Percentiles rank a stretch among this genome's conserved stretches.
Evolutionary conservation across 805 yeast genomes (phyloP).

Genomic region (Ogataea kodamae): DNA sequence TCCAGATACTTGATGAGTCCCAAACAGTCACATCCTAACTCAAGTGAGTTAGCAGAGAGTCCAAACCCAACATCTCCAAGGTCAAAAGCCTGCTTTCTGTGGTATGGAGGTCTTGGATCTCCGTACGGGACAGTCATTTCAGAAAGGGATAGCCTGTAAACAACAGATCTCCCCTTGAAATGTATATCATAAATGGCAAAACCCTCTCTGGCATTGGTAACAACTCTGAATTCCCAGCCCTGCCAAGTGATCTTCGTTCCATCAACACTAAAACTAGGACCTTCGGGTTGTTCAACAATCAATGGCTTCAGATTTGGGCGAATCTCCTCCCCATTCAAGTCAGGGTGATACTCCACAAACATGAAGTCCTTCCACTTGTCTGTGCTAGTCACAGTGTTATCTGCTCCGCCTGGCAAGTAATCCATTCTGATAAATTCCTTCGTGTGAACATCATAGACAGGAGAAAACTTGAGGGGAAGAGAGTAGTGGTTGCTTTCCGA

Average conservation of each 20-base stretch:
- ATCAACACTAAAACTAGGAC: conserved; percentile 63
- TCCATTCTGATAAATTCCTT: conserved; percentile 67
- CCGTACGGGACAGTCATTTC: conserved; percentile 91
- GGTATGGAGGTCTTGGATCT: conserved; percentile 79
- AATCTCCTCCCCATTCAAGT: conserved; percentile 50
- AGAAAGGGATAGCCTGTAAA: conserved; percentile 69
- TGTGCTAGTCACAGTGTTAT: conserved; percentile 53
- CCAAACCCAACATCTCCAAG: conserved; percentile 86
- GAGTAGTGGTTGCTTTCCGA: conserved; percentile 75
- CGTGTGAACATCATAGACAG: conserved; percentile 63
- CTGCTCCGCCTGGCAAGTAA: conserved; percentile 68
- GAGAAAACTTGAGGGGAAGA: conserved; percentile 68
- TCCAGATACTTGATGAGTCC: conserved; percentile 76
- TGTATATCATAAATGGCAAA: conserved; percentile 67
- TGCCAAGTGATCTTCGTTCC: conserved; percentile 72
- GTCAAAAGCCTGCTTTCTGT: conserved; percentile 84
- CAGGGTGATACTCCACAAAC: conserved; percentile 73
- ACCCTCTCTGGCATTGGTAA: conserved; percentile 74
- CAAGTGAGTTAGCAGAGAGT: conserved; percentile 61
- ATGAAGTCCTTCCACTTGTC: conserved; percentile 58
- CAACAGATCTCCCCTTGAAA: conserved; percentile 72
- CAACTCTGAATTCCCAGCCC: conserved; percentile 77
- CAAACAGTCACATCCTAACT: conserved; percentile 77
- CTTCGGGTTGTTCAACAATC: conserved; percentile 71
- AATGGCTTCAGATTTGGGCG: conserved; percentile 68